Base-by-base conservation (phyloP, 2,329 filamentous ascomycete genomes). In the Neonectria magnoliae region DNA sequence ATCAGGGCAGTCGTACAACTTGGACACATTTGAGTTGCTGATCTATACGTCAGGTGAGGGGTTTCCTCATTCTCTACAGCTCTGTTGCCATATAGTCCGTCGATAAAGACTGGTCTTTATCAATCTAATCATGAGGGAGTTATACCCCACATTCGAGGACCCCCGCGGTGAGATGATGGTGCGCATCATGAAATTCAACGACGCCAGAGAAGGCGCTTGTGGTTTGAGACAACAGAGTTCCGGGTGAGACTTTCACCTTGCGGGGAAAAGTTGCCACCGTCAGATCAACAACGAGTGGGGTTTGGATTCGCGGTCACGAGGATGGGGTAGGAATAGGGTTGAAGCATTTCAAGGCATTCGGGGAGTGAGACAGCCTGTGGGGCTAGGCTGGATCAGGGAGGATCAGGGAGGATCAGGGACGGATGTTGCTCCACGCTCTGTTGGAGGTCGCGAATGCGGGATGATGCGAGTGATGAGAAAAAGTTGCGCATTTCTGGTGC, bases 301-400 rank as follows among this genome's bases (percentile, higher is more conserved):
- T 36, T 33, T 29, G 33, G 36, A 4, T 45, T 56, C 57, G 52
- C 41, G 57, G 45, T 51, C 57, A 64, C 31, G 44, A 48, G 52
- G 20, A 45, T 29, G 22, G 48, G 52, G n/a, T 18, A 18, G 6
- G n/a, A 11, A 18, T 42, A 64, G 18, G 56, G 56, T 25, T 54
- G 56, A 41, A 55, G 31, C 13, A 29, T 18, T 27, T 16, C 11
- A 44, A 55, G 42, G 44, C 33, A 62, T 57, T 53, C 29, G 27
- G 20, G 16, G 44, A 54, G 60, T 33, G 29, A 44, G 60, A 58
- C 55, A 42, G 4, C 38, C n/a, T n/a, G 16, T 20, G 42, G 41
- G 27, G 60, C 58, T 61, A 61, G 48, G 38, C 62, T 45, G 29
- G 14, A 44, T 57, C 18, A 38, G 60, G 31, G 36, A 64, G 29